Conservation (phyloP, 2,329 filamentous ascomycete species). For the Trichoderma aggressivum region DNA sequence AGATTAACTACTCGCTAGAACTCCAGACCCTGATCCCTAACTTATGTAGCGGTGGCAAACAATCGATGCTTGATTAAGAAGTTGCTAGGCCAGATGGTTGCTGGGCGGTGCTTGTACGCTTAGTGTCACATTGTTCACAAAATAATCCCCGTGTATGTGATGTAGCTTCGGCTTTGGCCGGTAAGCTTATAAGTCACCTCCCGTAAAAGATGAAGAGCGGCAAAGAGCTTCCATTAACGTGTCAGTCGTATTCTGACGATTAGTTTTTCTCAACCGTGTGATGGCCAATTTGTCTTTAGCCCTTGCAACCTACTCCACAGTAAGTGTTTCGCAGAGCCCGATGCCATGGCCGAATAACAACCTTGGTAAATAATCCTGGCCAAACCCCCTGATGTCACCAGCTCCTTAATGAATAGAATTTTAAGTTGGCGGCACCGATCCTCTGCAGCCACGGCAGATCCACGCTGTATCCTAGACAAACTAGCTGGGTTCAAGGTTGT, state of each 20-base stretch:
- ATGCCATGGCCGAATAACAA: neutral
- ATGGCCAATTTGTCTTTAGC: neutral
- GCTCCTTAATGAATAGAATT: neutral
- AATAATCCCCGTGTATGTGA: neutral
- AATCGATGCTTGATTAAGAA: neutral
- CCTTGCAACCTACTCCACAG: neutral
- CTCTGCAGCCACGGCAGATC: neutral
- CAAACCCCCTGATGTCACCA: neutral
- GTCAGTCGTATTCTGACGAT: neutral
- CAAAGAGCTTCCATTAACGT: neutral
- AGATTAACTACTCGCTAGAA: neutral
- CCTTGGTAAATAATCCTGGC: neutral
- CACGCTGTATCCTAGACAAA: neutral
- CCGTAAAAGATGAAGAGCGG: neutral
- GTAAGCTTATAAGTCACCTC: neutral
- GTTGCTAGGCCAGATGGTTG: neutral
- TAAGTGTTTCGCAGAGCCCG: neutral
- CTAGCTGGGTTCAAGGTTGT: neutral
- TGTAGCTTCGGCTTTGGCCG: neutral
- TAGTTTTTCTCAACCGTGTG: neutral
- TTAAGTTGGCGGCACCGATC: neutral
- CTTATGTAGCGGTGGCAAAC: too few relatives aligned
- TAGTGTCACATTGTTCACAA: neutral
- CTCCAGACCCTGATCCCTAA: too few relatives aligned
- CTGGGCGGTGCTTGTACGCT: neutral